Conservation (phyloP, 2,329 filamentous ascomycete genomes). For the Magnaporthales sp. region DNA sequence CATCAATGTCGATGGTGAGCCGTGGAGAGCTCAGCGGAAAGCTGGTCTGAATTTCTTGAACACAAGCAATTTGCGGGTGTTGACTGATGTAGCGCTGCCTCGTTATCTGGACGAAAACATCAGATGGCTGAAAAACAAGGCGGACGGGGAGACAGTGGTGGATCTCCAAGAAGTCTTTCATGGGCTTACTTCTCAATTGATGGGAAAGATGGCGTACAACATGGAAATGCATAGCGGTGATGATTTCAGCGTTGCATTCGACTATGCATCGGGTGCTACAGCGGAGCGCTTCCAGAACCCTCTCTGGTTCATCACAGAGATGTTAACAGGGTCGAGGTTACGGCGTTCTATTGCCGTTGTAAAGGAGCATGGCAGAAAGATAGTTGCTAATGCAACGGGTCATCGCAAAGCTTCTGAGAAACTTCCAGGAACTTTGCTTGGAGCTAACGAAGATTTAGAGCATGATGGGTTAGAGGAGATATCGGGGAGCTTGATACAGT, state of each 20-base stretch:
- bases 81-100: slow-evolving; percentile 50
- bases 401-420: background rate
- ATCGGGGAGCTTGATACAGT: slow-evolving; percentile 51
- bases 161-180: slow-evolving; percentile 54
- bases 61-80: slow-evolving; percentile 43
- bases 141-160: slow-evolving; percentile 21
- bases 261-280: slow-evolving; percentile 51
- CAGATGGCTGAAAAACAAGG: slow-evolving; percentile 23
- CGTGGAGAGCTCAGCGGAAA: slow-evolving; percentile 55
- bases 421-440: background rate
- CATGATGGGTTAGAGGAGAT: slow-evolving; percentile 24
- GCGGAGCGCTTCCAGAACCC: slow-evolving; percentile 59
- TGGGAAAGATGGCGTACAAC: slow-evolving; percentile 62
- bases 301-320: slow-evolving; percentile 50
- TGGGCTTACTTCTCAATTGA: slow-evolving; percentile 55
- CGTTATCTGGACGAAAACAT: slow-evolving; percentile 38
- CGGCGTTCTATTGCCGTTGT: slow-evolving; percentile 31
- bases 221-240: slow-evolving; percentile 59
- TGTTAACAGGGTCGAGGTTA: slow-evolving; percentile 38
- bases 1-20: slow-evolving; percentile 56
- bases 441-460: background rate
- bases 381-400: slow-evolving; percentile 35
- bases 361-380: slow-evolving; percentile 44
- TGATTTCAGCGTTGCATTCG: slow-evolving; percentile 51
- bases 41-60: slow-evolving; percentile 53